These are phyloP conservation scores for Eimeria maxima DNA, from an alignment of 169 alveolate genomes.

Conservation along the genomic window DNA sequence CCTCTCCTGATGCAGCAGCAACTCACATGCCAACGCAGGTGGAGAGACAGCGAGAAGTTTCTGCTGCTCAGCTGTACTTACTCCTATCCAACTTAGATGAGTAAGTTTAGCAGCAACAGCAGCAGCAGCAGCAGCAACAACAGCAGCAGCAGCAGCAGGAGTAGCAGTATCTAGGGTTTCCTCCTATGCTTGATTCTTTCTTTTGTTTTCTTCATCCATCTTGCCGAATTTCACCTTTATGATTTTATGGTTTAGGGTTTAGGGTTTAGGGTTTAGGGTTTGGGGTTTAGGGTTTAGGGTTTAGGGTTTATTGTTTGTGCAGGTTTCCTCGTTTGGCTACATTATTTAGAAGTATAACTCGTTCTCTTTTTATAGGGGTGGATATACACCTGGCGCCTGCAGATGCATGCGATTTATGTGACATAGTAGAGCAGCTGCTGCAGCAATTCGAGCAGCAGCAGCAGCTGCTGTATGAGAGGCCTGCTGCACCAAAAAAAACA, in stretches of 20 bases:
- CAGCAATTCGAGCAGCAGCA: conserved; percentile 59
- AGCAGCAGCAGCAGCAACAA: background rate
- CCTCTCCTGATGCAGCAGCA: conserved; percentile 22
- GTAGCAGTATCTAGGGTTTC: background rate
- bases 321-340: conserved; percentile 42
- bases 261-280: conserved; percentile 49
- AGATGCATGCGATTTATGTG: conserved; percentile 83
- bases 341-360: conserved; percentile 63
- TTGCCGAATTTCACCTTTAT: background rate
- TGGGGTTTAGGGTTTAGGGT: conserved; percentile 45
- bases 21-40: conserved; percentile 27
- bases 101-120: conserved; percentile 60
- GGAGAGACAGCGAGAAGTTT: conserved; percentile 73
- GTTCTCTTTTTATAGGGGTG: conserved; percentile 66
- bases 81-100: conserved; percentile 85
- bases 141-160: conserved; percentile 20
- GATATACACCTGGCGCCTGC: conserved; percentile 72
- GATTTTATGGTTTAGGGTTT: background rate
- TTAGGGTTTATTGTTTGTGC: background rate
- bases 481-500: background rate
- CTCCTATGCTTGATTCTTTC: background rate
- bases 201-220: background rate
- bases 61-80: conserved; percentile 86
- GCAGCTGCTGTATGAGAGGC: conserved; percentile 86
- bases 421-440: conserved; percentile 75